Percentiles rank a stretch among this genome's conserved stretches.
These are phyloP conservation scores for Epichloe brachyelytri DNA, from an alignment of 2,329 filamentous ascomycete genomes.

Conservation along the genomic window DNA sequence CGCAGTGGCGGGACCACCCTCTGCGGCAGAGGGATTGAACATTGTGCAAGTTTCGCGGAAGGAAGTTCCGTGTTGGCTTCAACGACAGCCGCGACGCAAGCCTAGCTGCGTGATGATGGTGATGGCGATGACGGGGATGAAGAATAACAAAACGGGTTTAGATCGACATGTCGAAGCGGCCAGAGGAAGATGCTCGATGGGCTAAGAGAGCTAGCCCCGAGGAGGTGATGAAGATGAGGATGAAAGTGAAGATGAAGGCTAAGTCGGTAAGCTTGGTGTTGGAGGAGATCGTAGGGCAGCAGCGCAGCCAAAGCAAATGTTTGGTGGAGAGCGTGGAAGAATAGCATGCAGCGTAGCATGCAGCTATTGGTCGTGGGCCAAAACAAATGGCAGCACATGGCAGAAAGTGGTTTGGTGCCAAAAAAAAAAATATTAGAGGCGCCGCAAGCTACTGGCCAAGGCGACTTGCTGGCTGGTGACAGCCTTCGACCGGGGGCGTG, in stretches of 20 bases:
- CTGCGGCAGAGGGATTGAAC: slow-evolving; percentile 44
- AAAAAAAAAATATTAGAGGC: background rate
- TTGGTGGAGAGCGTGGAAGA: slow-evolving; percentile 10
- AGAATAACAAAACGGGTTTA: slow-evolving; percentile 1
- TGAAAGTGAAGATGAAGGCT: background rate
- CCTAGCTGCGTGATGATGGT: background rate
- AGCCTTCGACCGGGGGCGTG: background rate
- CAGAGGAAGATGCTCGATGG: slow-evolving; percentile 1
- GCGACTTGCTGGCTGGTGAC: background rate
- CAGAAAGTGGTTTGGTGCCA: slow-evolving; percentile 3
- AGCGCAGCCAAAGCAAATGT: slow-evolving; percentile 3
- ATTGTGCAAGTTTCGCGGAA: slow-evolving; percentile 23
- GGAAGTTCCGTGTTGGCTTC: background rate
- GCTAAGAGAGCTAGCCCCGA: background rate
- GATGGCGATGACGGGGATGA: background rate
- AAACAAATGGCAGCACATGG: slow-evolving; percentile 13
- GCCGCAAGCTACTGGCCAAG: background rate
- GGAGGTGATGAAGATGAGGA: background rate
- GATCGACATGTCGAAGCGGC: slow-evolving; percentile 8
- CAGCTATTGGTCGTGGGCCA: slow-evolving; percentile 17
- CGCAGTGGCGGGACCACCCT: slow-evolving; percentile 40
- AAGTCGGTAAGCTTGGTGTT: background rate
- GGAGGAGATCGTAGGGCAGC: slow-evolving; percentile 4
- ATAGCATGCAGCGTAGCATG: slow-evolving; percentile 12
- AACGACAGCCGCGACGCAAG: slow-evolving; percentile 1